These are phyloP conservation scores for Annulohypoxylon stygium DNA, from an alignment of 495 filamentous ascomycete genomes.

Conservation along the genomic window DNA sequence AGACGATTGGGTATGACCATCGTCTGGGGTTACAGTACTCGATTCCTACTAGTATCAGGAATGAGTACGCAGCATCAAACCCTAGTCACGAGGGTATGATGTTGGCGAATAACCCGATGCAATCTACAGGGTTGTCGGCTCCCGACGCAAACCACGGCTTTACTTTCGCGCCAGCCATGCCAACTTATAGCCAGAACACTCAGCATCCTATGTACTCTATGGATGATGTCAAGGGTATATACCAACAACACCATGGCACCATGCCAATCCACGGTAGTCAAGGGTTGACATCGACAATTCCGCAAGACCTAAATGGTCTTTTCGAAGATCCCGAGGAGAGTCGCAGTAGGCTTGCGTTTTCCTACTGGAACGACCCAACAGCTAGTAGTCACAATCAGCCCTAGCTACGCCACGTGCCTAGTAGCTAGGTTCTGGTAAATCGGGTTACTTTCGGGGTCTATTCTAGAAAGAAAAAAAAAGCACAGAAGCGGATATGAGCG, in stretches of 20 bases:
- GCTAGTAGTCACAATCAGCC: conserved; percentile 11
- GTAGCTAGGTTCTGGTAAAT: neutral
- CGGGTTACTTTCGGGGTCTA: conserved; percentile 6
- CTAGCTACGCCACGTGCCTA: conserved; percentile 1
- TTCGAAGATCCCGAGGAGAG: conserved; percentile 23
- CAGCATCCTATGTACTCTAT: conserved; percentile 26
- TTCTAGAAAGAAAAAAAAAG: conserved; percentile 6
- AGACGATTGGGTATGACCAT: conserved; percentile 15
- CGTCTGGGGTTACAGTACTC: conserved; percentile 15
- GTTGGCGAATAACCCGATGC: conserved; percentile 22
- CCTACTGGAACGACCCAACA: conserved; percentile 19
- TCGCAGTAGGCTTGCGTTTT: conserved; percentile 16
- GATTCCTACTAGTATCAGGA: conserved; percentile 3
- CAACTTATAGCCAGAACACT: conserved; percentile 14
- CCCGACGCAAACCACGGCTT: conserved; percentile 18
- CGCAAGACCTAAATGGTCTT: conserved; percentile 4
- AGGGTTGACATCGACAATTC: conserved; percentile 4
- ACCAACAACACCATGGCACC: conserved; percentile 16
- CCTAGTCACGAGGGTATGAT: conserved; percentile 29
- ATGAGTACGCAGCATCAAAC: conserved; percentile 9
- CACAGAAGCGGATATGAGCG: neutral
- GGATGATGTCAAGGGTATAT: conserved; percentile 27
- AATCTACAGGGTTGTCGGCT: conserved; percentile 10
- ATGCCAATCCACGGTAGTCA: neutral
- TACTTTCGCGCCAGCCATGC: neutral